Evolutionary conservation across 2,329 filamentous ascomycete genomes (phyloP).

Genomic region (Plenodomus biglobosus): DNA sequence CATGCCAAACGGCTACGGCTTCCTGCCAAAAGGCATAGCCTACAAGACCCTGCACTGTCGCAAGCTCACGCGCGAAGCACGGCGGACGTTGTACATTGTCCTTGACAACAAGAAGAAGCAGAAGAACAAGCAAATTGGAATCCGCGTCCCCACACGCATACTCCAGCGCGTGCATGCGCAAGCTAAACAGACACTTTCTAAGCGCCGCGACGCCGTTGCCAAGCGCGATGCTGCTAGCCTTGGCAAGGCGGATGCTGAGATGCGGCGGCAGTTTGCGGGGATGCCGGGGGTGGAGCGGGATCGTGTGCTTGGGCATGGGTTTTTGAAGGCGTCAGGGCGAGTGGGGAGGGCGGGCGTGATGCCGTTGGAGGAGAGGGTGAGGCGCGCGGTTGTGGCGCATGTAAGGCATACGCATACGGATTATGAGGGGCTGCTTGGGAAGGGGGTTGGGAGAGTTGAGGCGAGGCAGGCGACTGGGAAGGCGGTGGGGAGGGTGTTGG

Average conservation of each 20-base stretch:
- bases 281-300: slow-evolving; percentile 44
- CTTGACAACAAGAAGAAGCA: no score
- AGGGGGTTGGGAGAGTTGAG: slow-evolving; percentile 16
- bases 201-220: slow-evolving; percentile 46
- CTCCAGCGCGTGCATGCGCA: slow-evolving; percentile 42
- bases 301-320: slow-evolving; percentile 46
- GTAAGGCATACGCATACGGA: slow-evolving; percentile 53
- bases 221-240: slow-evolving; percentile 28
- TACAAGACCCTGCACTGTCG: slow-evolving; percentile 41
- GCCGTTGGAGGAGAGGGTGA: slow-evolving; percentile 45
- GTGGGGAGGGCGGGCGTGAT: slow-evolving; percentile 52
- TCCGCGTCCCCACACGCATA: slow-evolving; percentile 48
- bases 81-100: slow-evolving; percentile 32
- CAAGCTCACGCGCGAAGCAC: slow-evolving; percentile 34
- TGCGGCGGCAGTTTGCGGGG: slow-evolving; percentile 46
- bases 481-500: slow-evolving; percentile 23
- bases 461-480: slow-evolving; percentile 28
- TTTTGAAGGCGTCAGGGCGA: slow-evolving; percentile 51
- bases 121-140: slow-evolving; percentile 42
- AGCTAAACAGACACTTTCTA: slow-evolving; percentile 45
- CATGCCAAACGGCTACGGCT: slow-evolving; percentile 37
- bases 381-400: slow-evolving; percentile 54
- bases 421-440: slow-evolving; percentile 49
- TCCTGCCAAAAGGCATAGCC: slow-evolving; percentile 37
- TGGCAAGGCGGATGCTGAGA: slow-evolving; percentile 27